Percentiles rank a stretch among this genome's conserved stretches.
Conservation (phyloP, 306 rosid genomes). For the Pyrus betulifolia region DNA sequence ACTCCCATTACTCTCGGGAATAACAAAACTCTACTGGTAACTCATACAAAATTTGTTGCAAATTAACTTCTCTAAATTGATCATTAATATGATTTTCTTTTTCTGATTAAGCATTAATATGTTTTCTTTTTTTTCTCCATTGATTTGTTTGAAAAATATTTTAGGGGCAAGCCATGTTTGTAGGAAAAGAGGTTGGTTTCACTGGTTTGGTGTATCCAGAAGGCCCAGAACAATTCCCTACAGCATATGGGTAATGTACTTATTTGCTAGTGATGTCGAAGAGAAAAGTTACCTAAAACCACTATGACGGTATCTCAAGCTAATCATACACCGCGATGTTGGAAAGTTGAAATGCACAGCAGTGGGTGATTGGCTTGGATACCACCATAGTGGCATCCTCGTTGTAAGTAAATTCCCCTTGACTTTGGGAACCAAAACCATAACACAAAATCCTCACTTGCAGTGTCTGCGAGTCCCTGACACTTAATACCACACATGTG, state of each 20-base stretch:
- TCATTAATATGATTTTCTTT: no score
- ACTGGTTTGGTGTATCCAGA: slow-evolving; percentile 27
- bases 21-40: slow-evolving; percentile 40
- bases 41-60: not conserved
- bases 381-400: no score
- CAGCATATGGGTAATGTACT: not conserved
- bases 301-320: no score
- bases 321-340: no score
- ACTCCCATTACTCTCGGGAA: slow-evolving; percentile 36
- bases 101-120: no score
- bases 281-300: no score
- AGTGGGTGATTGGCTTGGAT: no score
- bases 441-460: not conserved
- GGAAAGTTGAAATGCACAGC: no score
- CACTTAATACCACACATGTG: slow-evolving; percentile 11
- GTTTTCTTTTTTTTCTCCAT: no score
- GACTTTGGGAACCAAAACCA: no score
- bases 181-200: slow-evolving; percentile 27
- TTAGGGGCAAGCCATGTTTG: slow-evolving; percentile 34
- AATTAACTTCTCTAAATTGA: no score
- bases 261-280: not conserved
- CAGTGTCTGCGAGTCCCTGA: slow-evolving; percentile 20
- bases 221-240: slow-evolving; percentile 2
- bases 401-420: no score
- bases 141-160: not conserved